phyloP scores from a whole-genome alignment of 2,329 filamentous ascomycete species.

The Penicillium crustosum region DNA sequence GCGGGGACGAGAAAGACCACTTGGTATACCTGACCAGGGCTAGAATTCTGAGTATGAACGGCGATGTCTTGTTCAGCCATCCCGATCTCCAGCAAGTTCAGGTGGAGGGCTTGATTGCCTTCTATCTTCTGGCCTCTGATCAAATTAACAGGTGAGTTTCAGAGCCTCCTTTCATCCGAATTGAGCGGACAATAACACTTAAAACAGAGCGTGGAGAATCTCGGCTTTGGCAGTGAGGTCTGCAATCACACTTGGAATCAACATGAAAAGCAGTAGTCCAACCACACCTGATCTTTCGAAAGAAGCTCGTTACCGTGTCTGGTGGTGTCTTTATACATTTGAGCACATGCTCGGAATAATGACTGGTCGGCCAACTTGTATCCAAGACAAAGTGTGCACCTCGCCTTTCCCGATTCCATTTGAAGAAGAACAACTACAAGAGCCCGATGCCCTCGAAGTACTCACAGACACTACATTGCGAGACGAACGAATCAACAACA shows the following conservation, averaged over 20 bases:
- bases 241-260: slow-evolving; percentile 45
- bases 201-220: slow-evolving; percentile 43
- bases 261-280: slow-evolving; percentile 45
- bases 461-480: slow-evolving; percentile 33
- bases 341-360: slow-evolving; percentile 48
- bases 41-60: slow-evolving; percentile 45
- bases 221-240: slow-evolving; percentile 45
- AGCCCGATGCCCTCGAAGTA: slow-evolving; percentile 34
- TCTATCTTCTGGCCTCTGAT: slow-evolving; percentile 44
- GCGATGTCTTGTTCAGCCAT: slow-evolving; percentile 44
- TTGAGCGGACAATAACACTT: slow-evolving; percentile 1
- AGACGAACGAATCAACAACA: slow-evolving; percentile 34
- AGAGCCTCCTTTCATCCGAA: not conserved
- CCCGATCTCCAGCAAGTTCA: slow-evolving; percentile 50
- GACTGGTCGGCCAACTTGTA: slow-evolving; percentile 48
- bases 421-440: slow-evolving; percentile 41
- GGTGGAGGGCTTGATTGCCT: slow-evolving; percentile 45
- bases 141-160: slow-evolving; percentile 46
- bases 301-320: slow-evolving; percentile 48
- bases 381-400: slow-evolving; percentile 45
- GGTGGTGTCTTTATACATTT: slow-evolving; percentile 48
- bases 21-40: slow-evolving; percentile 47
- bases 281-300: slow-evolving; percentile 42
- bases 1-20: slow-evolving; percentile 44
- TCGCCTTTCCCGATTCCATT: slow-evolving; percentile 44